Evolutionary conservation across 2,329 filamentous ascomycete species (phyloP).

Genomic region (Colletotrichum trifolii): DNA sequence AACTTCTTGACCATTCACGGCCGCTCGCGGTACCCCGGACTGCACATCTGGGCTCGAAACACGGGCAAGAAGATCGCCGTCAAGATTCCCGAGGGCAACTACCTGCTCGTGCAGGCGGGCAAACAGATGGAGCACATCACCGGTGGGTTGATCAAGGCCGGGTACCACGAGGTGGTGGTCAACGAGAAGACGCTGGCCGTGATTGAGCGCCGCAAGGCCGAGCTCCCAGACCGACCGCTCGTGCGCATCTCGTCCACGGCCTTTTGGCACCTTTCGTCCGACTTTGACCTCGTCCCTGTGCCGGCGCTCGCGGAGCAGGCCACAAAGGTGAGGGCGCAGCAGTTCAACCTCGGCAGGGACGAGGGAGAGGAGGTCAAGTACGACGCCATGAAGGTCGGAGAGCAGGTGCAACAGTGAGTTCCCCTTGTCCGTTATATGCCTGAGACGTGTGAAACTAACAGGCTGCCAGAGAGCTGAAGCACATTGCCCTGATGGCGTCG

Average conservation of each 20-base stretch:
- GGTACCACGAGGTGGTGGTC: slow-evolving; percentile 71
- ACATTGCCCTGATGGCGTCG: slow-evolving; percentile 62
- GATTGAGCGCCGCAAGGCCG: slow-evolving; percentile 54
- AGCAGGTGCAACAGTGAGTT: slow-evolving; percentile 67
- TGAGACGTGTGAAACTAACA: slow-evolving; percentile 6
- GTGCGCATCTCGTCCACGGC: slow-evolving; percentile 70
- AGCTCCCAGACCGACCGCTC: slow-evolving; percentile 61
- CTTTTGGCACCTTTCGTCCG: slow-evolving; percentile 70
- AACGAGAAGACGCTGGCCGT: slow-evolving; percentile 62
- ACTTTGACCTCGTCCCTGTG: slow-evolving; percentile 65
- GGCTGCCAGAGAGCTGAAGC: slow-evolving; percentile 58
- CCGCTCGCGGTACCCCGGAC: slow-evolving; percentile 69
- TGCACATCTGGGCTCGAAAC: slow-evolving; percentile 73
- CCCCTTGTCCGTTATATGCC: background rate
- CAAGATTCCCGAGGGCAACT: slow-evolving; percentile 66
- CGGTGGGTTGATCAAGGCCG: slow-evolving; percentile 70
- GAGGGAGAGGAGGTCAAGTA: slow-evolving; percentile 64
- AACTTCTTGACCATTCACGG: slow-evolving; percentile 75
- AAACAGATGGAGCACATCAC: slow-evolving; percentile 73
- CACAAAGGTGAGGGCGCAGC: slow-evolving; percentile 55
- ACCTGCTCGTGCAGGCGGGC: slow-evolving; percentile 70
- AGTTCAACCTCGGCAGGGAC: slow-evolving; percentile 61
- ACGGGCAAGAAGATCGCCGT: slow-evolving; percentile 69
- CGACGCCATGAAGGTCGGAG: slow-evolving; percentile 66
- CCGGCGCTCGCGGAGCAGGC: slow-evolving; percentile 59